phyloP scores from a whole-genome alignment of 1,139 yeast genomes.

The Suzukiozyma palmioleophila region DNA sequence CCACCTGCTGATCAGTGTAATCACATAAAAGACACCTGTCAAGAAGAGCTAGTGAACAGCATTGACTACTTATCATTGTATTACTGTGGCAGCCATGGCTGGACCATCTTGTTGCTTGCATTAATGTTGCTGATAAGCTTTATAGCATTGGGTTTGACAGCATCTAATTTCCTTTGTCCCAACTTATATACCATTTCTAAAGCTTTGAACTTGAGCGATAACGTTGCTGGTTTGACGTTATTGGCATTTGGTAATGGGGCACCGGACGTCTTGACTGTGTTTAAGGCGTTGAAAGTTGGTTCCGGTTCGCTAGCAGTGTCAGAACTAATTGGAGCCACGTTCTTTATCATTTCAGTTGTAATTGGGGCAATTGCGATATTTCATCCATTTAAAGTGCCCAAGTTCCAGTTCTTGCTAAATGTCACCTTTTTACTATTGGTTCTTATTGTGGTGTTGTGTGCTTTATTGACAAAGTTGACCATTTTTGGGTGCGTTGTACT shows the following conservation, averaged over 20 bases:
- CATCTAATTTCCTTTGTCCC: conserved; percentile 74
- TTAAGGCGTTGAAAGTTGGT: conserved; percentile 67
- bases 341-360: conserved; percentile 71
- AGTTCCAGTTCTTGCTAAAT: conserved; percentile 51
- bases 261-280: conserved; percentile 85
- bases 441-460: conserved; percentile 33
- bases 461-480: conserved; percentile 45
- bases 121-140: conserved; percentile 41
- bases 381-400: conserved; percentile 59
- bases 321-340: conserved; percentile 82
- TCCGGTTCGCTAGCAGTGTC: conserved; percentile 80
- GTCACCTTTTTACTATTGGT: conserved; percentile 47
- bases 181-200: conserved; percentile 62
- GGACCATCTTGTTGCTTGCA: conserved; percentile 11
- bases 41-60: conserved; percentile 34
- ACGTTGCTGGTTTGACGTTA: conserved; percentile 81
- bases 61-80: conserved; percentile 28
- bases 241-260: conserved; percentile 90
- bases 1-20: conserved; percentile 37
- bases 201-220: conserved; percentile 61
- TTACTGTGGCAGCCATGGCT: conserved; percentile 15
- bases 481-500: conserved; percentile 44
- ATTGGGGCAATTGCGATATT: conserved; percentile 71
- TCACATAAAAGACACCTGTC: conserved; percentile 37
- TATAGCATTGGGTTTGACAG: conserved; percentile 63